Conservation (phyloP, 2,329 filamentous ascomycete species). For the Tolypocladium pustulatum region DNA sequence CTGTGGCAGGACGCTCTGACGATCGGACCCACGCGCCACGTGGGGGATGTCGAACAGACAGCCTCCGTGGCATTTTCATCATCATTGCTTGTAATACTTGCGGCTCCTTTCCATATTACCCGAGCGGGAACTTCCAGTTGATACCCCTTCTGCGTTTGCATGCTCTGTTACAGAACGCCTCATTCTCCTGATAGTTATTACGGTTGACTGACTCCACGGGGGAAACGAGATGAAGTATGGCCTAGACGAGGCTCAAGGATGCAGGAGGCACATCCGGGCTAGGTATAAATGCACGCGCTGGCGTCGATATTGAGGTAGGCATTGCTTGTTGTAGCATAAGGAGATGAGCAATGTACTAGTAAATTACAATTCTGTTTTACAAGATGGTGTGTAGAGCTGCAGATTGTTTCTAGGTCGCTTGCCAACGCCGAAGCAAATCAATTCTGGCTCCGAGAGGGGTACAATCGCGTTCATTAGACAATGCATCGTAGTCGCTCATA, state of each 20-base stretch:
- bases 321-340: not conserved
- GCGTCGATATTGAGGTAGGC: not conserved
- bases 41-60: not conserved
- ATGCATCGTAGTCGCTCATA: not conserved
- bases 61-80: not conserved
- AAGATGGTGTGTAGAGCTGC: not conserved
- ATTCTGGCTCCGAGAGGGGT: not conserved
- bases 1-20: not conserved
- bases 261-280: not conserved
- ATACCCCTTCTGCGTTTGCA: slow-evolving; percentile 1
- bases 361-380: not conserved
- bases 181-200: not conserved
- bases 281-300: not conserved
- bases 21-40: not conserved
- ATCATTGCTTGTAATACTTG: not conserved
- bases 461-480: not conserved
- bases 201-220: not conserved
- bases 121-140: not conserved
- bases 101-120: not conserved
- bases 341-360: not conserved
- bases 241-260: not conserved
- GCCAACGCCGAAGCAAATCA: not conserved
- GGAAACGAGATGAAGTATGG: not conserved
- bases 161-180: not conserved
- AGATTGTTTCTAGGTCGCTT: too few relatives aligned